These are phyloP conservation scores for Hyparrhenia diplandra DNA, from an alignment of 176 grass and related monocot genomes.

Conservation along the genomic window DNA sequence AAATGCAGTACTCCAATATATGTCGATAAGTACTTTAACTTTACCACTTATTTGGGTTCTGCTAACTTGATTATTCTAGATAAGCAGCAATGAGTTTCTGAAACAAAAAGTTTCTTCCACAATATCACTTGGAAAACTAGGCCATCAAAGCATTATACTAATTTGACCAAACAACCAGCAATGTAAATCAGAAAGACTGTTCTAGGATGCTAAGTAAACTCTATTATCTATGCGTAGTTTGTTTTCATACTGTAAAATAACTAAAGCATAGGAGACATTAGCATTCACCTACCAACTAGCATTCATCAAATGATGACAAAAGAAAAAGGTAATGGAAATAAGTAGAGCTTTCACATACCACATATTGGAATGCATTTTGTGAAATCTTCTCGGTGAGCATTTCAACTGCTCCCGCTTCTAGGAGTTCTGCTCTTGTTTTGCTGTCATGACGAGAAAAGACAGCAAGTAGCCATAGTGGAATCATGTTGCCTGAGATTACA, in stretches of 20 bases:
- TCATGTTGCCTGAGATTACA: slow-evolving; percentile 89
- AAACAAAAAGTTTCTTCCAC: neutral
- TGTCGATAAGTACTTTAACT: neutral
- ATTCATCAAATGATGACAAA: neutral
- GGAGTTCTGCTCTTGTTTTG: slow-evolving; percentile 61
- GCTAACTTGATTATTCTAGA: neutral
- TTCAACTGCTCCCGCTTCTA: slow-evolving; percentile 82
- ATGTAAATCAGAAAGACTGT: slow-evolving; percentile 15
- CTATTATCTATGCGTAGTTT: slow-evolving; percentile 2
- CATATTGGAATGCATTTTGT: slow-evolving; percentile 78
- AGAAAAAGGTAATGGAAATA: slow-evolving; percentile 9
- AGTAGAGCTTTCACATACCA: slow-evolving; percentile 48
- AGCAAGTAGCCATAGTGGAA: slow-evolving; percentile 89
- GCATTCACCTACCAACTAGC: too few relatives aligned
- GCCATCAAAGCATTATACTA: neutral
- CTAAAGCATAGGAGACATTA: slow-evolving; percentile 19
- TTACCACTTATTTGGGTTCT: neutral
- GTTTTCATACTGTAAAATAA: neutral
- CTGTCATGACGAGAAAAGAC: slow-evolving; percentile 75
- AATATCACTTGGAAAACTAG: neutral
- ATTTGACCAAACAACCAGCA: slow-evolving; percentile 4
- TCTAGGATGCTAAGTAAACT: neutral
- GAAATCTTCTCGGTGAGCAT: slow-evolving; percentile 87
- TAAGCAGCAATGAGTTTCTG: neutral
- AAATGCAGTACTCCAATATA: neutral